A percentile compares a stretch with the other conserved stretches of the same genome.
These are phyloP conservation scores for Graphilbum fragrans DNA, from an alignment of 2,329 filamentous ascomycete species.

Conservation along the genomic window DNA sequence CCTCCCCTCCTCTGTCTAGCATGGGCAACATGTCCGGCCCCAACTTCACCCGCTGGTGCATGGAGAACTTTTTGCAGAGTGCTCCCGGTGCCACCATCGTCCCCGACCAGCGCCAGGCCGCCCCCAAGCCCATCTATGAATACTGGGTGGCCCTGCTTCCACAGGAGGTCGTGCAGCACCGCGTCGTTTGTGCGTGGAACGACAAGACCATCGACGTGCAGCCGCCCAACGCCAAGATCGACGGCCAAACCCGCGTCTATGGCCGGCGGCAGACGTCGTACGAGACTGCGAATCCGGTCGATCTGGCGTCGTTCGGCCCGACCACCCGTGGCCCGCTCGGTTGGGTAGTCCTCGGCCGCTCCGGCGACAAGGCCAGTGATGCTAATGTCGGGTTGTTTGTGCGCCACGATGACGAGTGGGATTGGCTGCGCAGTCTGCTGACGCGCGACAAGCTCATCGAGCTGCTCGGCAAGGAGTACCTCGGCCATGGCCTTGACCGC, in stretches of 20 bases:
- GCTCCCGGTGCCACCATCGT: conserved; percentile 12
- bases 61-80: too few species aligned
- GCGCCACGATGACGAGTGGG: conserved; percentile 28
- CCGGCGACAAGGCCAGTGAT: conserved; percentile 25
- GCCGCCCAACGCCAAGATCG: too few species aligned
- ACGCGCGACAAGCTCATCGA: conserved; percentile 13
- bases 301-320: conserved; percentile 12
- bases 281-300: conserved; percentile 10
- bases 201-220: too few species aligned
- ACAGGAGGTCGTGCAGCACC: conserved; percentile 12
- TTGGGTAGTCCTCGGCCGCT: conserved; percentile 22
- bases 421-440: conserved; percentile 25
- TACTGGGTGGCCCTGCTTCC: conserved; percentile 21
- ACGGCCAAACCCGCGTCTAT: conserved; percentile 7
- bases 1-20: too few species aligned
- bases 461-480: conserved; percentile 12
- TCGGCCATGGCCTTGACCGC: conserved; percentile 10
- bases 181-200: conserved; percentile 7
- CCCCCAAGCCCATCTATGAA: conserved; percentile 29
- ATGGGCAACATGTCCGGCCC: conserved; percentile 11
- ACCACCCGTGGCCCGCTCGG: conserved; percentile 16
- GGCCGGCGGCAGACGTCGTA: conserved; percentile 9
- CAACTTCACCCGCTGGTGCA: conserved; percentile 17
- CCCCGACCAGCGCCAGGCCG: conserved; percentile 14
- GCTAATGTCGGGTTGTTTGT: conserved; percentile 28